phyloP scores from a whole-genome alignment of 768 basidiomycete species.

The Calocera cornea region DNA sequence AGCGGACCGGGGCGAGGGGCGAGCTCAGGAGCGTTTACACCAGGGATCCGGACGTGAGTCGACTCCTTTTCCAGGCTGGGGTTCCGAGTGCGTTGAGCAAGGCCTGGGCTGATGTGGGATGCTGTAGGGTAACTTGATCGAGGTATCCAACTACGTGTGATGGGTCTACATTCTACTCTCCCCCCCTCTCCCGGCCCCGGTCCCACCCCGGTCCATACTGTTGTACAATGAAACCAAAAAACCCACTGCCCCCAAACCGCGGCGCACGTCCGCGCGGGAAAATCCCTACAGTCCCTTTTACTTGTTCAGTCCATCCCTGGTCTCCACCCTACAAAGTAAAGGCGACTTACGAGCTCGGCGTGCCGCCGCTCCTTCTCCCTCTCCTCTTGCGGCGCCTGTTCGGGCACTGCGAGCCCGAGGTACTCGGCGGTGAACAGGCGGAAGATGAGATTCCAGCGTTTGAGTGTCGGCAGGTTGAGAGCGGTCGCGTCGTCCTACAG shows the following conservation, averaged over 20 bases:
- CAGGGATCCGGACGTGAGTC: conserved; percentile 1
- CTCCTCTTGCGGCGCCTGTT: background rate
- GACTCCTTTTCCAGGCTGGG: too few relatives aligned
- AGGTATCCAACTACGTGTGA: conserved; percentile 1
- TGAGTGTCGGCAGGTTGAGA: conserved; percentile 71
- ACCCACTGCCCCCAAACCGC: too few relatives aligned
- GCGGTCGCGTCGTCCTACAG: conserved; percentile 80
- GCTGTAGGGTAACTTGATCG: background rate
- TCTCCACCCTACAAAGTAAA: background rate
- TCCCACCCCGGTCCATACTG: background rate
- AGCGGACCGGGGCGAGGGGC: background rate
- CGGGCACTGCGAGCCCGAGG: conserved; percentile 33
- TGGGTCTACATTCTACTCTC: background rate
- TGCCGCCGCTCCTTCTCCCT: background rate
- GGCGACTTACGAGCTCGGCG: background rate
- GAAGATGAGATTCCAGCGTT: conserved; percentile 78
- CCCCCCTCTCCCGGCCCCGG: background rate
- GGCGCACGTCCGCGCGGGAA: too few relatives aligned
- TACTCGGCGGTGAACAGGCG: conserved; percentile 86
- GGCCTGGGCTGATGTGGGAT: background rate
- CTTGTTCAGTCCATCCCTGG: background rate
- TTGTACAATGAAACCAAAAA: background rate
- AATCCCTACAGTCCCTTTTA: background rate
- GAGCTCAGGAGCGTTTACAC: background rate
- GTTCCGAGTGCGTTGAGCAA: background rate